Conservation (phyloP, 176 grass and related monocot species). For the Bothriochloa decipiens region DNA sequence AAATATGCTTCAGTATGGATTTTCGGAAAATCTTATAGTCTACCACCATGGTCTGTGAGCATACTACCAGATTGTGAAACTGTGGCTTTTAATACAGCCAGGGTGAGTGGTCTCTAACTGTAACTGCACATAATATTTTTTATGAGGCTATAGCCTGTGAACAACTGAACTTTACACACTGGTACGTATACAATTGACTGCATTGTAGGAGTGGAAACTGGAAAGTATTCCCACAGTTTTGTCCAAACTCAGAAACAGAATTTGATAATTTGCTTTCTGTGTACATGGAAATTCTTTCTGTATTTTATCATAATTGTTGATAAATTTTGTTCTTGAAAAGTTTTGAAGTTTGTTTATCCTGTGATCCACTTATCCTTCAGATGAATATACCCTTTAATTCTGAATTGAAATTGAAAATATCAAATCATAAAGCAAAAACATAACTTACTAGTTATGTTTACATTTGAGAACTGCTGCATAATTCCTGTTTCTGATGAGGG, state of each 20-base stretch:
- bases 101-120: slow-evolving; percentile 54
- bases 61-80: slow-evolving; percentile 93
- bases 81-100: slow-evolving; percentile 87
- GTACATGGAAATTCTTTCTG: neutral
- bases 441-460: neutral
- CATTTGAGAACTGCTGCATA: neutral
- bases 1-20: slow-evolving; percentile 79
- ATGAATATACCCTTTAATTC: neutral
- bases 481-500: neutral
- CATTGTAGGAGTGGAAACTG: neutral
- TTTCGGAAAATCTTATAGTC: slow-evolving; percentile 73
- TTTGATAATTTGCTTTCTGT: neutral
- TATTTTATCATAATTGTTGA: neutral
- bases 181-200: neutral
- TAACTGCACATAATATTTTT: slow-evolving; percentile 16
- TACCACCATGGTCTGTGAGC: slow-evolving; percentile 97
- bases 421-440: neutral
- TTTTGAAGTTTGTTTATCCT: slow-evolving; percentile 2
- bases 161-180: neutral
- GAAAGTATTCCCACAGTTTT: neutral
- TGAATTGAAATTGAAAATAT: neutral
- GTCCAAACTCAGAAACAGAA: neutral
- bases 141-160: slow-evolving; percentile 18
- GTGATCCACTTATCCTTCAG: slow-evolving; percentile 9
- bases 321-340: slow-evolving; percentile 11